phyloP scores from a whole-genome alignment of 140 eudicot genomes.

The Bidens hawaiensis region DNA sequence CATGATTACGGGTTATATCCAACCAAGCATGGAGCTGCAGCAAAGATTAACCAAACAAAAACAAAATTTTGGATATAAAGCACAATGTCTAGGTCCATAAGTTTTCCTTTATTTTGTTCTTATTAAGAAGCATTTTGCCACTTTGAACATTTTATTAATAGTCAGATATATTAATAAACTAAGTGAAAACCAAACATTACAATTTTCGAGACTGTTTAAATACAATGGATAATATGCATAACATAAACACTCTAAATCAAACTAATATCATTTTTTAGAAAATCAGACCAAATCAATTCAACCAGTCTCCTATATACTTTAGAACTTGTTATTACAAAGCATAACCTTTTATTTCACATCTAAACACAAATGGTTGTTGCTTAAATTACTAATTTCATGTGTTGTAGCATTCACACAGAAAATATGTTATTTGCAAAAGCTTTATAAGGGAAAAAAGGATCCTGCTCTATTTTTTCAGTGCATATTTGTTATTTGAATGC shows the following conservation, averaged over 20 bases:
- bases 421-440: no score
- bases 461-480: no score
- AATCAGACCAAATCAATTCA: neutral
- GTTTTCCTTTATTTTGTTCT: no score
- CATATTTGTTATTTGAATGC: no score
- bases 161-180: neutral
- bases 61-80: neutral
- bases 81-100: neutral
- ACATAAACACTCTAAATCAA: neutral
- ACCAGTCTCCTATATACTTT: conserved; percentile 10
- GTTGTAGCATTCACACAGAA: no score
- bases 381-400: no score
- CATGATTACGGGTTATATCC: conserved; percentile 80
- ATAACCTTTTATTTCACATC: neutral
- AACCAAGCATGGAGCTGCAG: conserved; percentile 90
- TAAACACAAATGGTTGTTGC: no score
- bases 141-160: neutral
- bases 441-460: no score
- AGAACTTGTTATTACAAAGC: no score
- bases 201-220: neutral
- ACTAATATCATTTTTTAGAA: neutral
- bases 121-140: neutral
- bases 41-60: conserved; percentile 12
- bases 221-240: neutral
- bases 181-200: neutral